phyloP scores from a whole-genome alignment of 2,329 filamentous ascomycete genomes.

The Catunica adiposa region DNA sequence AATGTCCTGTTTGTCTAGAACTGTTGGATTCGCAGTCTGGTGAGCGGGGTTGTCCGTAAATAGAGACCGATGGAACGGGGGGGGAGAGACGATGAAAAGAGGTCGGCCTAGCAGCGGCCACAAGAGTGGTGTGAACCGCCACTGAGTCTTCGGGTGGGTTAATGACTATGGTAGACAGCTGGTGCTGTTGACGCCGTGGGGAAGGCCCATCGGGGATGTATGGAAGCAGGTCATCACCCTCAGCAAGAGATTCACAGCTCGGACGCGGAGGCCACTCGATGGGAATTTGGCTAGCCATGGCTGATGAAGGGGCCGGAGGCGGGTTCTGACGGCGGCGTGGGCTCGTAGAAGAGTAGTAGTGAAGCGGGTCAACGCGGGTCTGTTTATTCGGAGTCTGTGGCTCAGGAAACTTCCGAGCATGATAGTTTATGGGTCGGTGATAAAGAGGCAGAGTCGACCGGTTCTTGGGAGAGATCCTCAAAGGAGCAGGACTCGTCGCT shows the following conservation, averaged over 20 bases:
- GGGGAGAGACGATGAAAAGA: not conserved
- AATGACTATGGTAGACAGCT: constrained; percentile 6
- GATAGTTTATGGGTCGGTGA: not conserved
- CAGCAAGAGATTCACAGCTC: constrained; percentile 6
- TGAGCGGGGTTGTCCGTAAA: constrained; percentile 24
- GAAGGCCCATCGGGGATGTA: constrained; percentile 35
- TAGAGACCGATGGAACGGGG: constrained; percentile 3
- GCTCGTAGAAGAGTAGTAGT: not conserved
- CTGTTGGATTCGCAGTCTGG: constrained; percentile 25
- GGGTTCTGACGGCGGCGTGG: not conserved
- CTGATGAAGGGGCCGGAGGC: not conserved
- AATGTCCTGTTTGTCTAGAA: constrained; percentile 27
- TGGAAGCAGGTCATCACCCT: constrained; percentile 24
- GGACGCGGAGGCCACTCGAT: constrained; percentile 10
- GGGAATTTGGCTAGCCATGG: constrained; percentile 3
- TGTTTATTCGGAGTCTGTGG: not conserved
- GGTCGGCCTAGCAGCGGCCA: not conserved
- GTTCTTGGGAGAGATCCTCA: not conserved
- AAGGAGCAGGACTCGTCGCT: not conserved
- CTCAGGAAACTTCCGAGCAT: not conserved
- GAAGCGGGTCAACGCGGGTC: not conserved
- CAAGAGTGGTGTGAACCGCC: constrained; percentile 9
- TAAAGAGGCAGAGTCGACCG: not conserved
- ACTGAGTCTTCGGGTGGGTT: not conserved
- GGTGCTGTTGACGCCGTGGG: constrained; percentile 11